phyloP scores from a whole-genome alignment of 192 early-diverging fungal species.

The Coemansia sp. region DNA sequence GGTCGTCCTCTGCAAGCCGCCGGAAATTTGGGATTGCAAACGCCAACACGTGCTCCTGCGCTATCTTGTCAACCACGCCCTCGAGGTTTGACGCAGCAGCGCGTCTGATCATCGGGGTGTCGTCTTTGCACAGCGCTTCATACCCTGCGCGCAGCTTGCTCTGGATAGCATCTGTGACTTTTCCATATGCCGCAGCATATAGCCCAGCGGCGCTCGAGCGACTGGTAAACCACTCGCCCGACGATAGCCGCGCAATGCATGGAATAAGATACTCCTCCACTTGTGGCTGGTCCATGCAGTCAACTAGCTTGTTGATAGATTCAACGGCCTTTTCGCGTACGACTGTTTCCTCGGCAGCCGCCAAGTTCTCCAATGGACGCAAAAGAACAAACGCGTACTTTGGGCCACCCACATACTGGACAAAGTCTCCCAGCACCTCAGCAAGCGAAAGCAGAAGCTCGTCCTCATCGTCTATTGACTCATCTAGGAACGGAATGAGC shows the following conservation, averaged over 20 bases:
- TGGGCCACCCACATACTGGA: constrained; percentile 90
- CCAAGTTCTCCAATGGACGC: constrained; percentile 92
- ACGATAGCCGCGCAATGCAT: constrained; percentile 85
- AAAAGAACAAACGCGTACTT: constrained; percentile 84
- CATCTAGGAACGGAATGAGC: constrained; percentile 97
- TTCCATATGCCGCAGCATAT: constrained; percentile 82
- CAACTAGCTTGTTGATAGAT: constrained; percentile 84
- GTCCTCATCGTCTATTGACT: constrained; percentile 99
- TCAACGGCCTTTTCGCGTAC: constrained; percentile 99
- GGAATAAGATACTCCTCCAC: constrained; percentile 91
- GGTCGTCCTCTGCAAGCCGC: constrained; percentile 77
- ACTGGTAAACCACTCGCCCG: constrained; percentile 98
- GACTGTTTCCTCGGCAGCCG: constrained; percentile 95
- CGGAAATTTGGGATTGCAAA: constrained; percentile 90
- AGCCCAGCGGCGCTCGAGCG: constrained; percentile 92
- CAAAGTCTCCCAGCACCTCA: constrained; percentile 91
- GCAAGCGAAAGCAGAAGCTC: constrained; percentile 93
- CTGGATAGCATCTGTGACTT: constrained; percentile 71
- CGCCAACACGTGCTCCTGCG: constrained; percentile 65
- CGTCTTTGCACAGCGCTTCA: constrained; percentile 84
- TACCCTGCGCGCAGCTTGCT: constrained; percentile 85
- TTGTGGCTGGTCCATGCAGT: constrained; percentile 71
- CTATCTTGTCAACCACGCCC: constrained; percentile 39
- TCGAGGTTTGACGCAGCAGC: constrained; percentile 75
- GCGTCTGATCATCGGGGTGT: constrained; percentile 98